These are phyloP conservation scores for Leucoagaricus sp. DNA, from an alignment of 1,284 basidiomycete genomes.

Conservation along the genomic window DNA sequence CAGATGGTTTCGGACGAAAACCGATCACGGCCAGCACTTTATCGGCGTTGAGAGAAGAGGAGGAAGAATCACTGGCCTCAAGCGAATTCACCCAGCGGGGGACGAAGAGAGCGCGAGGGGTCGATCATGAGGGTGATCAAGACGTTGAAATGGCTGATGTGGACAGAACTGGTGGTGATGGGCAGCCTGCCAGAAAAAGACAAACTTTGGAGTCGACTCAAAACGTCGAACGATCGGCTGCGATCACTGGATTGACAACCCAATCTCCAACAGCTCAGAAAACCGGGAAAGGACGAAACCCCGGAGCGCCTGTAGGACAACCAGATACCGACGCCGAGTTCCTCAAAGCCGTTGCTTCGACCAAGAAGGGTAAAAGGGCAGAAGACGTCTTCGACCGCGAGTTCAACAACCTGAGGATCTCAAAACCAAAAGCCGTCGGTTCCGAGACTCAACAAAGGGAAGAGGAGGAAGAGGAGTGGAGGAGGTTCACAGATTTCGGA, in stretches of 20 bases:
- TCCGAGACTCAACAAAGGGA: conserved; percentile 15
- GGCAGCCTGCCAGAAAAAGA: conserved; percentile 33
- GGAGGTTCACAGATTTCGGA: conserved; percentile 72
- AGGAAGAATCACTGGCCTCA: conserved; percentile 44
- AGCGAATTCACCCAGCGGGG: conserved; percentile 19
- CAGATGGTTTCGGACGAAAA: conserved; percentile 24
- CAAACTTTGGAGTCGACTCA: conserved; percentile 39
- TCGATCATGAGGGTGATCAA: conserved; percentile 24
- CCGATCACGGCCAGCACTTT: conserved; percentile 26
- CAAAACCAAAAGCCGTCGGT: conserved; percentile 57
- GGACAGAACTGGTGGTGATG: conserved; percentile 13
- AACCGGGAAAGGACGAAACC: conserved; percentile 10
- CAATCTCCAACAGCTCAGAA: background rate
- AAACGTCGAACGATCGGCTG: conserved; percentile 21
- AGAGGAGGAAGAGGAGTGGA: conserved; percentile 57
- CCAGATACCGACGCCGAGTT: conserved; percentile 70
- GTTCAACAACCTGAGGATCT: conserved; percentile 80
- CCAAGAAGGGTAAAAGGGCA: conserved; percentile 64
- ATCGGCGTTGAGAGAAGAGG: conserved; percentile 50
- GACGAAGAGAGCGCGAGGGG: conserved; percentile 37
- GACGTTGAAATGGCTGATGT: conserved; percentile 41
- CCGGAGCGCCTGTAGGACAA: conserved; percentile 46
- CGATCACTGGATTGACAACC: conserved; percentile 17
- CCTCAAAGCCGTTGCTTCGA: conserved; percentile 73
- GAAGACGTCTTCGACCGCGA: conserved; percentile 83